Base-by-base conservation (phyloP, 345 rosid species). In the Rubroshorea leprosula region DNA sequence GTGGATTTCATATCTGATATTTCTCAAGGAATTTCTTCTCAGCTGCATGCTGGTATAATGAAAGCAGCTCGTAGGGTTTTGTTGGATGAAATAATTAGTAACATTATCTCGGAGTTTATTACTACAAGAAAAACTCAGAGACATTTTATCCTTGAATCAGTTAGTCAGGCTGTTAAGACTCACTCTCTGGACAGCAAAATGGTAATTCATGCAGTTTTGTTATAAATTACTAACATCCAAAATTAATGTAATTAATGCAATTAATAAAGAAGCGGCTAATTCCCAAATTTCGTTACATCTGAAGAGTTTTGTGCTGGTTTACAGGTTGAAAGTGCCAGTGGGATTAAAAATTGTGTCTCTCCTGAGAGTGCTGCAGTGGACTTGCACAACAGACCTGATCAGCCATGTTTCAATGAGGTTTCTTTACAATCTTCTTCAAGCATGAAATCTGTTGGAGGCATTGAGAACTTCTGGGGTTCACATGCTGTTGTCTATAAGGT, bases 71-170 rank as follows among this genome's bases (percentile, higher is more conserved):
- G 97, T 58, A 78, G 91, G 71, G 83, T 84, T 68, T 63, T 84
- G 16, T 65, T 94, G n/a, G 92, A 94, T 73, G 96, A 90, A 72
- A 81, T 94, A 68, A 82, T 90, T 51, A 70, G 87, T 66, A 67
- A 71, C 58, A 65, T 76, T 44, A 83, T 90, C 53, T 69, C 83
- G 45, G 95, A 83, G 54, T 78, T 72, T 46, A 63, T 68, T 55
- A 67, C 69, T 63, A 58, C 66, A 38, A 85, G 77, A 68, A 89
- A 77, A 75, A 57, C 66, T 46, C 69, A 72, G 47, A 76, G 68
- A 60, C 72, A 67, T 78, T 69, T 69, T 41, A 73, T 74, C 68
- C 63, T 67, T 61, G 78, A 57, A 54, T 48, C 64, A 51, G 58
- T 55, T 64, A 66, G 55, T 66, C 79, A 78, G 48, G 65, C 67